Conservation (phyloP, 352 stramenopile species). For the Phytophthora ramorum region DNA sequence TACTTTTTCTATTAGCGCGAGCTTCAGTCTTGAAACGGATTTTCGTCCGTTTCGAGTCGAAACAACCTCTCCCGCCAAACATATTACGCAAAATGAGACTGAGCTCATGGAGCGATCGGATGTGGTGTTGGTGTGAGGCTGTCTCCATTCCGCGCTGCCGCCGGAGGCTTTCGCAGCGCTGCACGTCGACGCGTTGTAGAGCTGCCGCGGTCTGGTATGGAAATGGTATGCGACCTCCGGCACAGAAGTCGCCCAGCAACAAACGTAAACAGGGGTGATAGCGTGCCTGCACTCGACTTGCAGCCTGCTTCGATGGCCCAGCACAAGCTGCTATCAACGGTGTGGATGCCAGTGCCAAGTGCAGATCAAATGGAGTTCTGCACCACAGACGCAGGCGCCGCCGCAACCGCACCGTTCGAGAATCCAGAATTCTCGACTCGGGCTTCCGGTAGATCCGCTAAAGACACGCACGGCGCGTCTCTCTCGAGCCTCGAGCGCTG, state of each 20-base stretch:
- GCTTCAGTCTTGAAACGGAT: not conserved
- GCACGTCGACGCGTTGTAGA: slow-evolving; percentile 3
- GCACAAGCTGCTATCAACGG: not conserved
- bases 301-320: not conserved
- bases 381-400: not conserved
- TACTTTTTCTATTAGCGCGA: no score
- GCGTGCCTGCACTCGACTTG: not conserved
- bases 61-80: not conserved
- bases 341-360: not conserved
- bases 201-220: not conserved
- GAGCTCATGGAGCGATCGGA: not conserved
- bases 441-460: slow-evolving; percentile 6
- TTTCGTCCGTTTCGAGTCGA: not conserved
- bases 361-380: not conserved
- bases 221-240: not conserved
- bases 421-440: slow-evolving; percentile 1
- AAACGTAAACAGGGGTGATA: not conserved
- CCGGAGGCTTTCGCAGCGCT: not conserved
- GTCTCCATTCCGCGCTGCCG: not conserved
- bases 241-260: not conserved
- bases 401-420: not conserved
- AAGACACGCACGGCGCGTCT: slow-evolving; percentile 10
- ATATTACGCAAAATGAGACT: not conserved
- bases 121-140: not conserved
- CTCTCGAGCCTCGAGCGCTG: slow-evolving; percentile 1